Conservation (phyloP, 495 filamentous ascomycete genomes). For the Aspergillus olivimuriae region DNA sequence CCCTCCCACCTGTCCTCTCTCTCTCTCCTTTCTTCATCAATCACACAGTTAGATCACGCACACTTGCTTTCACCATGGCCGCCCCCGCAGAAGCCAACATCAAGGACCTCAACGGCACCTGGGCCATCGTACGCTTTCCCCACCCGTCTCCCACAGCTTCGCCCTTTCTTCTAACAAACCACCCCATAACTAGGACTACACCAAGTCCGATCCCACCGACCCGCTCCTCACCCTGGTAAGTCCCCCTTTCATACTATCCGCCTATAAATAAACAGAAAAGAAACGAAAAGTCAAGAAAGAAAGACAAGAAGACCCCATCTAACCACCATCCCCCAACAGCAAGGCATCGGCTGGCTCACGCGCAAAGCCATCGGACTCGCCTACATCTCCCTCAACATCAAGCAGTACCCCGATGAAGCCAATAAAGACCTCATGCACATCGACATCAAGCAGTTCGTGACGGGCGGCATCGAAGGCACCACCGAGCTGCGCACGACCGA, state of each 20-base stretch:
- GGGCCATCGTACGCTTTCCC: constrained; percentile 60
- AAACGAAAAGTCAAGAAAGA: no score
- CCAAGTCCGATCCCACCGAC: constrained; percentile 65
- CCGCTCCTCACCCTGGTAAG: constrained; percentile 60
- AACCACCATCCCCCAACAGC: constrained; percentile 35
- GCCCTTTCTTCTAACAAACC: not conserved
- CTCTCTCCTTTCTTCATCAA: no score
- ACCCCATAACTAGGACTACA: constrained; percentile 57
- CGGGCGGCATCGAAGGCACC: constrained; percentile 68
- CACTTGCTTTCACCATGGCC: constrained; percentile 80
- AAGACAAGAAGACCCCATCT: not conserved
- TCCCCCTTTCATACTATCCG: no score
- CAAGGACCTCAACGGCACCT: constrained; percentile 68
- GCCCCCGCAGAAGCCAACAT: constrained; percentile 68
- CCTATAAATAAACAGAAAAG: no score
- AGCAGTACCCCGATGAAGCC: constrained; percentile 50
- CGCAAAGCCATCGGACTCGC: constrained; percentile 71
- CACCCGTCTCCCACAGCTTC: no score
- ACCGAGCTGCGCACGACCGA: constrained; percentile 68
- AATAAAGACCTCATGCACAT: constrained; percentile 54
- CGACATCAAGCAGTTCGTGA: constrained; percentile 72
- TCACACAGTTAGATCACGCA: no score
- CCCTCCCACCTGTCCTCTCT: no score
- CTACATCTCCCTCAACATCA: constrained; percentile 63
- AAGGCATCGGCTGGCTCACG: constrained; percentile 76